Conservation (phyloP, 768 basidiomycete species). For the Leccinum obscurum region DNA sequence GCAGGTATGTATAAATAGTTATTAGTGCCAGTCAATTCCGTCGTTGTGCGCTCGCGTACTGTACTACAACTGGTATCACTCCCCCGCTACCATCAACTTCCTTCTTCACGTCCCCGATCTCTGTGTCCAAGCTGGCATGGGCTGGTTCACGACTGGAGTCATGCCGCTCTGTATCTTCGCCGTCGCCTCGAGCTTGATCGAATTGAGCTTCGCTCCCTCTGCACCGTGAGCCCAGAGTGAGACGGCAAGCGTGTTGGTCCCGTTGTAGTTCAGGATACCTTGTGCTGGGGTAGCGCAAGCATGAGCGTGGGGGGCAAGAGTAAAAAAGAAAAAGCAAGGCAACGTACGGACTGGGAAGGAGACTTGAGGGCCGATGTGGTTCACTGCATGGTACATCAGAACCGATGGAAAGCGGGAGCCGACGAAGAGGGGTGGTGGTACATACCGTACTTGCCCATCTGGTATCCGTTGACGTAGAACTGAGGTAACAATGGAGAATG, state of each 20-base stretch:
- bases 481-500: neutral
- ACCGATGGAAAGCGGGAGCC: neutral
- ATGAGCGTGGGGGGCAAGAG: neutral
- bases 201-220: conserved; percentile 43
- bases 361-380: conserved; percentile 26
- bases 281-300: conserved; percentile 36
- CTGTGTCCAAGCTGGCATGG: conserved; percentile 27
- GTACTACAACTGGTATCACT: neutral
- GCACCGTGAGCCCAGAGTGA: conserved; percentile 47
- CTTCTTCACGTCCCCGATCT: conserved; percentile 19
- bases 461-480: conserved; percentile 30
- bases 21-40: neutral
- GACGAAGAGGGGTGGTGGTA: neutral
- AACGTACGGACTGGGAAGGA: conserved; percentile 29
- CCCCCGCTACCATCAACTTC: neutral
- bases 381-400: conserved; percentile 15
- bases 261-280: conserved; percentile 51
- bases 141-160: conserved; percentile 25
- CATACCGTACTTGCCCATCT: conserved; percentile 30
- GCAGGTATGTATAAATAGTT: neutral
- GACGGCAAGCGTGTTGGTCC: conserved; percentile 46
- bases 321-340: neutral
- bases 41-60: neutral
- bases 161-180: conserved; percentile 30
- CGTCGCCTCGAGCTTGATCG: conserved; percentile 39